phyloP scores from a whole-genome alignment of 129 eudicot species.

The Artemisia annua region DNA sequence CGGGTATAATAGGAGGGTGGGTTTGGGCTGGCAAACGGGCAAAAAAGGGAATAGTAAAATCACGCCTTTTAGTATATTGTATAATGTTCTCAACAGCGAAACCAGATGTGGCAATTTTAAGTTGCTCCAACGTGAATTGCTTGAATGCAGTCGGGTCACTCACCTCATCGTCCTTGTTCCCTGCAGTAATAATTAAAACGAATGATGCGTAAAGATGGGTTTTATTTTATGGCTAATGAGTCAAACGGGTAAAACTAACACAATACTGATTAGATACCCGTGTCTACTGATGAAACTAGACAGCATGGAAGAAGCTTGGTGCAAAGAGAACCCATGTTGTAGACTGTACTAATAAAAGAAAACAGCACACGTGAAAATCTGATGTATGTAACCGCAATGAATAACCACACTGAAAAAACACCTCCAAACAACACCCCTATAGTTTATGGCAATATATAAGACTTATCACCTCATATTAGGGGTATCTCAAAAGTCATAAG shows the following conservation, averaged over 20 bases:
- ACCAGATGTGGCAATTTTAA: constrained; percentile 64
- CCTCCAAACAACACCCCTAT: constrained; percentile 5
- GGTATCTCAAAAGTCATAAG: constrained; percentile 8
- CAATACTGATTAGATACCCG: constrained; percentile 29
- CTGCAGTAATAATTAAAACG: constrained; percentile 16
- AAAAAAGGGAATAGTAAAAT: no score
- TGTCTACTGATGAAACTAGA: constrained; percentile 44
- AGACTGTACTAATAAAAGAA: constrained; percentile 20
- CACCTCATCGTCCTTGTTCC: constrained; percentile 35
- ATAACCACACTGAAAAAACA: neutral
- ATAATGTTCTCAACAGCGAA: constrained; percentile 71
- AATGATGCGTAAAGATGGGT: neutral
- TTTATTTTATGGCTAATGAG: no score
- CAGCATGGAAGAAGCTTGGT: constrained; percentile 52
- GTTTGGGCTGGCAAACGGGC: no score
- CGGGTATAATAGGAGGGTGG: no score
- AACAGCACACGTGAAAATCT: neutral
- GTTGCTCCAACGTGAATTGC: constrained; percentile 54
- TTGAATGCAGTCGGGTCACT: constrained; percentile 45
- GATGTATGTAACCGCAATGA: neutral
- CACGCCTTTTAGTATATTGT: no score
- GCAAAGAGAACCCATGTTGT: constrained; percentile 53
- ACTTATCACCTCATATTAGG: neutral
- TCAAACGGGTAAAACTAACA: no score
- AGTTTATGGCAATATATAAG: constrained; percentile 10